Evolutionary conservation across 495 filamentous ascomycete species (phyloP), one percentile per base, ranked within the genome.

Genomic region (Hypoxylon crocopeplum): DNA sequence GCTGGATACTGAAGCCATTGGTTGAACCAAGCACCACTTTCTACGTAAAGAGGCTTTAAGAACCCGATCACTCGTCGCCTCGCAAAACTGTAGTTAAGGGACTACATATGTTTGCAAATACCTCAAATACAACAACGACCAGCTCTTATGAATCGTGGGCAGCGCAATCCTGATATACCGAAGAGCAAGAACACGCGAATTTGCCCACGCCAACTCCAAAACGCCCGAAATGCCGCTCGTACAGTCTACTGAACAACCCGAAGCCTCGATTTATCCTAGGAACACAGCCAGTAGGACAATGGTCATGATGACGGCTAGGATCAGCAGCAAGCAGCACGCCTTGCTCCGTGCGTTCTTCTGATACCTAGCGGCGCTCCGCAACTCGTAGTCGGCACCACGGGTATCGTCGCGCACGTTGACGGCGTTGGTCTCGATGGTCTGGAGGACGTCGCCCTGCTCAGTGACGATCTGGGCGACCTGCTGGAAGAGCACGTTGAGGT

Each of bases 391-490:
- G 17, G 94, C 94, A 11, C 92, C 92, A 38, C 83, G 81, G 3
- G 92, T 95, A 65, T 93, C 86, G 25, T 85, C 84, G 47, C 84
- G 83, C 51, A 93, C 89, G 53, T 84, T 86, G 67, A 93, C 82
- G 5, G 97, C 90, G 68, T 97, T 96, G 52, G 88, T 86, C 57
- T 84, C 84, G 66, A 99, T 96, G 42, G 90, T 90, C 72, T 96
- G 91, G 10, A 99, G 79, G 71, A 88, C 82, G 36, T 89, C 91
- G 11, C 94, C 95, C 76, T 99, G 94, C 73, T 96, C 93, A 61
- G 84, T 84, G 30, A 99, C 93, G 64, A 98, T 97, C 64, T 95
- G 91, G 33, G 94, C 95, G 19, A 98, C 90, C 75, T 99, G 95
- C 33, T 92, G 82, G 80, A 98, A 98, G 24, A 98, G 80, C 71